Evolutionary conservation across 2,329 filamentous ascomycete genomes (phyloP).

Genomic region (Acrocalymma vagum): DNA sequence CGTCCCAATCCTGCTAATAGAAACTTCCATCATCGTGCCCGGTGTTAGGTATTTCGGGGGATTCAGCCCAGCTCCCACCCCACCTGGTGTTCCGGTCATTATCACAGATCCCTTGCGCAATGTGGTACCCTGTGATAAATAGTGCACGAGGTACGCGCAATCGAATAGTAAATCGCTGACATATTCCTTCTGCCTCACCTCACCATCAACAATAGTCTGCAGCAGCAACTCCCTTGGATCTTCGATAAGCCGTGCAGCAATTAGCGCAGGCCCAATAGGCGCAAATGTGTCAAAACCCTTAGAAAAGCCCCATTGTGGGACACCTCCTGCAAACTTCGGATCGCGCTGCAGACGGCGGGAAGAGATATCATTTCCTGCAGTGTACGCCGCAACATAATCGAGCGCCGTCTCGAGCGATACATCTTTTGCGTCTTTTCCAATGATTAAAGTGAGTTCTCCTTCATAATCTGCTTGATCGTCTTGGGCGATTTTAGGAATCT

Average conservation of each 20-base stretch:
- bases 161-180: conserved; percentile 55
- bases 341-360: conserved; percentile 18
- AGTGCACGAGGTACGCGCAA: conserved; percentile 53
- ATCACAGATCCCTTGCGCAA: conserved; percentile 54
- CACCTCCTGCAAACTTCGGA: conserved; percentile 58
- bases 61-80: conserved; percentile 45
- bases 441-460: conserved; percentile 62
- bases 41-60: conserved; percentile 31
- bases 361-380: conserved; percentile 52
- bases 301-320: conserved; percentile 65
- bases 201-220: conserved; percentile 54
- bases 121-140: conserved; percentile 50
- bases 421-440: conserved; percentile 57
- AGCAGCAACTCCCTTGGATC: conserved; percentile 55
- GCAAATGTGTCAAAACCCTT: conserved; percentile 64
- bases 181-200: conserved; percentile 53
- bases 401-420: conserved; percentile 54
- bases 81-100: conserved; percentile 56
- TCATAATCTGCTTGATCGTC: conserved; percentile 59
- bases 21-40: conserved; percentile 22
- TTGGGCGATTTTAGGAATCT: conserved; percentile 13
- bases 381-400: conserved; percentile 63
- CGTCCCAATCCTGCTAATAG: conserved; percentile 25
- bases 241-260: conserved; percentile 51
- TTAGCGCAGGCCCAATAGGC: conserved; percentile 60